phyloP scores from a whole-genome alignment of 257 asterid genomes.

The Gynochthodes officinalis region DNA sequence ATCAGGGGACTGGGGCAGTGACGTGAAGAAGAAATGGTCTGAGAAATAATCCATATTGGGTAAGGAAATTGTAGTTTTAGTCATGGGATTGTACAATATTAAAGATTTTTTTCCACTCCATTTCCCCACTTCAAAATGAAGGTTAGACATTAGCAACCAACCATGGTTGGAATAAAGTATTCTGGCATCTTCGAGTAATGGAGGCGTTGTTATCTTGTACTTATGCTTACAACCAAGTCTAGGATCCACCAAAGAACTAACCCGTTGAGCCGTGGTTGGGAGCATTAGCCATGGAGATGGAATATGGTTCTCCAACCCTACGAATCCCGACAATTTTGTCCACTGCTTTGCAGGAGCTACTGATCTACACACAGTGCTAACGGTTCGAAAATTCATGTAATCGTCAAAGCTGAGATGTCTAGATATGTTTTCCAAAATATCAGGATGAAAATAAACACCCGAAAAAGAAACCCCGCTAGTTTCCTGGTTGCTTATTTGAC shows the following conservation, averaged over 20 bases:
- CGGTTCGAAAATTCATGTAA: not conserved
- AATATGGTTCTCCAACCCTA: not conserved
- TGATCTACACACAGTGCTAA: not conserved
- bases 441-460: not conserved
- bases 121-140: too few relatives aligned
- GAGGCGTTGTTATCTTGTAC: not conserved
- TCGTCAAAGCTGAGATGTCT: not conserved
- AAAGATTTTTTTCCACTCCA: not conserved
- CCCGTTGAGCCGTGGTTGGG: not conserved
- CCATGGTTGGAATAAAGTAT: not conserved
- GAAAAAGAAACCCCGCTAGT: not conserved
- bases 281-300: constrained; percentile 1
- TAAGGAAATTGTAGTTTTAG: not conserved
- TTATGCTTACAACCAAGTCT: not conserved
- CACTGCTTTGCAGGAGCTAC: not conserved
- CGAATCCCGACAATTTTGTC: not conserved
- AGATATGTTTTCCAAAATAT: not conserved
- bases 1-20: not conserved
- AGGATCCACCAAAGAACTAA: not conserved
- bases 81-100: not conserved
- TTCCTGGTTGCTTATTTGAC: not conserved
- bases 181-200: not conserved
- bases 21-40: not conserved
- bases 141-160: not conserved
- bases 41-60: not conserved